Evolutionary conservation across 495 filamentous ascomycete genomes (phyloP).

Genomic region (Trichodelitschia bisporula): DNA sequence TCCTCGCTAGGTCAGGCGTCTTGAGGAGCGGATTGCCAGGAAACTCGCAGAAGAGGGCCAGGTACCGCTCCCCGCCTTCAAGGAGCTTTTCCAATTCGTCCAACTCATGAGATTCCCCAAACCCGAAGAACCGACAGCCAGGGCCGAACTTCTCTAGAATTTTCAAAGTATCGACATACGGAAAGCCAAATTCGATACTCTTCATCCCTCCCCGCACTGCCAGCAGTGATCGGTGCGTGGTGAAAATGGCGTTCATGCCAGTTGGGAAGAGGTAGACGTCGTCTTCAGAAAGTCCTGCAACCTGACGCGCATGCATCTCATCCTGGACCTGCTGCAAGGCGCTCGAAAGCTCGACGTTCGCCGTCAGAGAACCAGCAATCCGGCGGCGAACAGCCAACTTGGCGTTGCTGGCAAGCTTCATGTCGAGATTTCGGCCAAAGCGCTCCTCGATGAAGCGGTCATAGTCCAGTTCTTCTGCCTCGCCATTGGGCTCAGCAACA

Average conservation of each 20-base stretch:
- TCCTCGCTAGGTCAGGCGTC: constrained; percentile 60
- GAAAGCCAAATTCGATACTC: constrained; percentile 63
- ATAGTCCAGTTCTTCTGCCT: constrained; percentile 33
- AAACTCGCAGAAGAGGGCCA: constrained; percentile 82
- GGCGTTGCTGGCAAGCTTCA: constrained; percentile 50
- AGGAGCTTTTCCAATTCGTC: constrained; percentile 63
- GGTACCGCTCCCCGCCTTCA: constrained; percentile 45
- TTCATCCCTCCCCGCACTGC: constrained; percentile 30
- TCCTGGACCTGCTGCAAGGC: constrained; percentile 24
- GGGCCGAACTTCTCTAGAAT: constrained; percentile 86
- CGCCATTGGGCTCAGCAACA: constrained; percentile 6
- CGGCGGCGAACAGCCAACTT: constrained; percentile 65
- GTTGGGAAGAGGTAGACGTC: constrained; percentile 75
- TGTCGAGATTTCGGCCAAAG: constrained; percentile 74
- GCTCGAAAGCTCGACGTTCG: constrained; percentile 40
- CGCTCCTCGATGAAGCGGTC: constrained; percentile 77
- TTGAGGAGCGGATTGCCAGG: constrained; percentile 78
- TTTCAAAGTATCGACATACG: constrained; percentile 91
- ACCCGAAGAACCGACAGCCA: constrained; percentile 74
- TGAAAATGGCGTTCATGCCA: constrained; percentile 91
- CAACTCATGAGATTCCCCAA: constrained; percentile 55
- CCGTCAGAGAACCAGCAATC: constrained; percentile 68
- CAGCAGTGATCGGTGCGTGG: constrained; percentile 50
- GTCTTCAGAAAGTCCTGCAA: constrained; percentile 53
- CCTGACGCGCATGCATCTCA: constrained; percentile 13